These are phyloP conservation scores for Pseudozyma thailandica DNA, from an alignment of 1,284 basidiomycete species.

Conservation along the genomic window DNA sequence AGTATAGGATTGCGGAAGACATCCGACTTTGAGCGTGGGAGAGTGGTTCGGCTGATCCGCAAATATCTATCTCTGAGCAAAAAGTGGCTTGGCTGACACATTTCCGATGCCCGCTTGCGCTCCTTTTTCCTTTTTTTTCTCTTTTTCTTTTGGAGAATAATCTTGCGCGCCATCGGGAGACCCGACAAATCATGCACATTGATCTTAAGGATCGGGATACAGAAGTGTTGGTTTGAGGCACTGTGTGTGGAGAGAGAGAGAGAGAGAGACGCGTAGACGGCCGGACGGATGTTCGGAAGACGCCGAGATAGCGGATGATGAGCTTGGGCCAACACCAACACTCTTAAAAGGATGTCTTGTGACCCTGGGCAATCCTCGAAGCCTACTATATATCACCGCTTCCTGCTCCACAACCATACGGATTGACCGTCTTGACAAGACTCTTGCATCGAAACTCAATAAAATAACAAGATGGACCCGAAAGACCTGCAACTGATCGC, in stretches of 20 bases:
- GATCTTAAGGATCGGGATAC: not conserved
- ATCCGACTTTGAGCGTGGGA: too few species aligned
- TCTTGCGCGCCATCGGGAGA: not conserved
- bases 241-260: not conserved
- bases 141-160: not conserved
- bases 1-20: too few species aligned
- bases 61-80: too few species aligned
- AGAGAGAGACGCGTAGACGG: not conserved
- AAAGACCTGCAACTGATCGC: conserved; percentile 38
- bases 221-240: conserved; percentile 15
- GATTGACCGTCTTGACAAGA: not conserved
- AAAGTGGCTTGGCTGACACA: too few species aligned
- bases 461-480: conserved; percentile 26
- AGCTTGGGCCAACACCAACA: not conserved
- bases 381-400: not conserved
- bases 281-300: conserved; percentile 30
- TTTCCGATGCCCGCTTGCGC: too few species aligned
- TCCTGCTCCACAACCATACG: not conserved
- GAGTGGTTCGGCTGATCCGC: conserved; percentile 1
- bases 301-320: conserved; percentile 5
- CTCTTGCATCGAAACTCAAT: too few species aligned
- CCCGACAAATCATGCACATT: not conserved
- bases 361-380: conserved; percentile 7
- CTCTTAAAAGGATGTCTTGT: conserved; percentile 37
- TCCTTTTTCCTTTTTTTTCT: not conserved